Evolutionary conservation across 768 basidiomycete species (phyloP).

Genomic region (Naganishia antarctica): DNA sequence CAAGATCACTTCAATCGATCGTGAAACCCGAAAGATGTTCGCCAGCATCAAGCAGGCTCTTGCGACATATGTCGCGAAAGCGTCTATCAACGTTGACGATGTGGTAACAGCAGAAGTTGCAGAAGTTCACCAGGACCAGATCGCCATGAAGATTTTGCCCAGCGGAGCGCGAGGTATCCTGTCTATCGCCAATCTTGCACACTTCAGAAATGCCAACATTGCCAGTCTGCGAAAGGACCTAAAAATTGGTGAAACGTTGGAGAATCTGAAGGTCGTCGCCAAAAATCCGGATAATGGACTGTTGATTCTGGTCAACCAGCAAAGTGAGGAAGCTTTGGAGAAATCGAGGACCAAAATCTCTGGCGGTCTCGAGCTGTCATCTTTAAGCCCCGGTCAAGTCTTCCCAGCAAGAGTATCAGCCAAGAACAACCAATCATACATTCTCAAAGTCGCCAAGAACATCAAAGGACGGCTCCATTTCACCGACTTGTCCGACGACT

Average conservation of each 20-base stretch:
- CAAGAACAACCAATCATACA: slow-evolving; percentile 65
- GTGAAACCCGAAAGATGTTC: slow-evolving; percentile 61
- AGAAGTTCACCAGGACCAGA: slow-evolving; percentile 80
- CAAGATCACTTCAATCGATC: slow-evolving; percentile 64
- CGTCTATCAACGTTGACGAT: slow-evolving; percentile 42
- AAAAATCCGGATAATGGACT: slow-evolving; percentile 79
- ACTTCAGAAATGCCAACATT: slow-evolving; percentile 63
- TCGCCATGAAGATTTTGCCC: slow-evolving; percentile 66
- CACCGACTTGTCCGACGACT: slow-evolving; percentile 77
- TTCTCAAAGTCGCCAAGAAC: slow-evolving; percentile 67
- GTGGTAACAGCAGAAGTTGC: slow-evolving; percentile 52
- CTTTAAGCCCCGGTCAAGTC: slow-evolving; percentile 65
- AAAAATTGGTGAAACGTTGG: slow-evolving; percentile 64
- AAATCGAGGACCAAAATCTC: slow-evolving; percentile 35
- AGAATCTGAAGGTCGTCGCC: slow-evolving; percentile 79
- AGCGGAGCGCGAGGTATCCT: slow-evolving; percentile 70
- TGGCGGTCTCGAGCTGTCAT: slow-evolving; percentile 51
- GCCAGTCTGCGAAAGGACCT: slow-evolving; percentile 63
- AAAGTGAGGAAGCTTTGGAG: slow-evolving; percentile 12
- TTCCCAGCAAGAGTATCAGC: slow-evolving; percentile 74
- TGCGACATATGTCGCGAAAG: slow-evolving; percentile 49
- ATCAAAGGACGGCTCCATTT: slow-evolving; percentile 74
- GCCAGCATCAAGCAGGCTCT: slow-evolving; percentile 81
- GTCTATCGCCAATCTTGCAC: slow-evolving; percentile 82
- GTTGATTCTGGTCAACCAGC: slow-evolving; percentile 57